Percentiles rank a stretch among this genome's conserved stretches.
Evolutionary conservation across 768 basidiomycete species (phyloP).

Genomic region (Lenzites betulinus): DNA sequence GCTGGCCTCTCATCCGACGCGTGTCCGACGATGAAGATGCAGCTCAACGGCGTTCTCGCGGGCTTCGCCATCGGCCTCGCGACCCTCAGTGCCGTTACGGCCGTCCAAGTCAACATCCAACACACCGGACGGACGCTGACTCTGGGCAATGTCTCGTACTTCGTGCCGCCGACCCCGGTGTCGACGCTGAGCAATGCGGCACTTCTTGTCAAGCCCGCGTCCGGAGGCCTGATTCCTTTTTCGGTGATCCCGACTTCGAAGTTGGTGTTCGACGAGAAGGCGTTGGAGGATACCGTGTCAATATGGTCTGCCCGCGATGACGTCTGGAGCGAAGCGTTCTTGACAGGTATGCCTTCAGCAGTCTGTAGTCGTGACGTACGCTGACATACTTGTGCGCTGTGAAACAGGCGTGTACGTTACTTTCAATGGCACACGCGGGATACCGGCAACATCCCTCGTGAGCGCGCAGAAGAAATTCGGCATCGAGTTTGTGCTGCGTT

Average conservation of each 20-base stretch:
- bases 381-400: not conserved
- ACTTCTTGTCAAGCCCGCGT: slow-evolving; percentile 1
- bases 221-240: slow-evolving; percentile 25
- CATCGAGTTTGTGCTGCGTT: slow-evolving; percentile 21
- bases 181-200: slow-evolving; percentile 13
- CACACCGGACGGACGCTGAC: slow-evolving; percentile 20
- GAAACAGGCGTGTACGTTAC: slow-evolving; percentile 25
- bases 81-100: not conserved
- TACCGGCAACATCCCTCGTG: slow-evolving; percentile 12
- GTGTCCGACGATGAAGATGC: not conserved
- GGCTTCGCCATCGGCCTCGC: not conserved
- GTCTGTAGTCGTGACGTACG: not conserved
- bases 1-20: not conserved
- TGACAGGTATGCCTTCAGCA: slow-evolving; percentile 21
- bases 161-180: slow-evolving; percentile 20
- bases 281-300: slow-evolving; percentile 18
- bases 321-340: slow-evolving; percentile 28
- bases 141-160: slow-evolving; percentile 23
- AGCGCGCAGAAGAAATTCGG: slow-evolving; percentile 10
- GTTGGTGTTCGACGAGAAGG: slow-evolving; percentile 16
- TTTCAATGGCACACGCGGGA: slow-evolving; percentile 19
- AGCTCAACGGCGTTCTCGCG: not conserved
- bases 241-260: slow-evolving; percentile 27
- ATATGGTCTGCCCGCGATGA: slow-evolving; percentile 25
- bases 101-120: slow-evolving; percentile 13